These are phyloP conservation scores for Patellaria atrata DNA, from an alignment of 495 filamentous ascomycete genomes.

Conservation along the genomic window DNA sequence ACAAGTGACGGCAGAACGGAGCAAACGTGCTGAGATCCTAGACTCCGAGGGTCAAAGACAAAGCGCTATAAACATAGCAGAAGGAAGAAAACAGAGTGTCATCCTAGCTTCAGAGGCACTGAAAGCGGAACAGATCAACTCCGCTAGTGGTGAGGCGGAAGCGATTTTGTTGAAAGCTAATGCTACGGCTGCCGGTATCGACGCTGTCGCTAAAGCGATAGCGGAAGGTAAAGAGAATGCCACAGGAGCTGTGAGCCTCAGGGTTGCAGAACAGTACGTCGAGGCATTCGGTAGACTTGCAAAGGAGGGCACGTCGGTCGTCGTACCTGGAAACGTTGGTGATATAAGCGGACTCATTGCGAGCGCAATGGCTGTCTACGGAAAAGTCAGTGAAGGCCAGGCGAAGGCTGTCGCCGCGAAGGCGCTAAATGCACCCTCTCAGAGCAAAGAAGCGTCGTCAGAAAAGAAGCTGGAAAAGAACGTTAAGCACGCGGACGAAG, in stretches of 20 bases:
- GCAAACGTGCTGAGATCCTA: constrained; percentile 92
- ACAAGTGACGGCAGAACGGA: constrained; percentile 90
- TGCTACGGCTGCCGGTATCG: constrained; percentile 79
- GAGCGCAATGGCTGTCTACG: constrained; percentile 87
- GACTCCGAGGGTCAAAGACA: constrained; percentile 93
- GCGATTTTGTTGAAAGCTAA: constrained; percentile 74
- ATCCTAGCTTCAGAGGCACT: constrained; percentile 93
- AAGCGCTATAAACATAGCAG: constrained; percentile 94
- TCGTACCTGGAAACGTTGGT: constrained; percentile 95
- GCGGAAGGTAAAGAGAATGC: constrained; percentile 54
- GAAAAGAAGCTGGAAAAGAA: constrained; percentile 2
- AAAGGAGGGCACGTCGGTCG: constrained; percentile 83
- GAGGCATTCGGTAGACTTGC: constrained; percentile 86
- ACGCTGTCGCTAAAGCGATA: constrained; percentile 65
- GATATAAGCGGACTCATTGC: constrained; percentile 96
- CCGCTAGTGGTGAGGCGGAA: constrained; percentile 79
- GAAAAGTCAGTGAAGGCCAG: constrained; percentile 82
- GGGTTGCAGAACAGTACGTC: constrained; percentile 94
- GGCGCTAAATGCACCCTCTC: constrained; percentile 7
- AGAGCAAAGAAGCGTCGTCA: constrained; percentile 5
- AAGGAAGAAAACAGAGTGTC: constrained; percentile 88
- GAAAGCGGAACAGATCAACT: constrained; percentile 80
- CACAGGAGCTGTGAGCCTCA: constrained; percentile 67
- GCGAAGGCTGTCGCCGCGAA: constrained; percentile 48
- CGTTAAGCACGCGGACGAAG: constrained; percentile 22